Percentiles rank a stretch among this genome's conserved stretches.
Conservation (phyloP, 805 yeast species). For the Candida pseudofarinosa region DNA sequence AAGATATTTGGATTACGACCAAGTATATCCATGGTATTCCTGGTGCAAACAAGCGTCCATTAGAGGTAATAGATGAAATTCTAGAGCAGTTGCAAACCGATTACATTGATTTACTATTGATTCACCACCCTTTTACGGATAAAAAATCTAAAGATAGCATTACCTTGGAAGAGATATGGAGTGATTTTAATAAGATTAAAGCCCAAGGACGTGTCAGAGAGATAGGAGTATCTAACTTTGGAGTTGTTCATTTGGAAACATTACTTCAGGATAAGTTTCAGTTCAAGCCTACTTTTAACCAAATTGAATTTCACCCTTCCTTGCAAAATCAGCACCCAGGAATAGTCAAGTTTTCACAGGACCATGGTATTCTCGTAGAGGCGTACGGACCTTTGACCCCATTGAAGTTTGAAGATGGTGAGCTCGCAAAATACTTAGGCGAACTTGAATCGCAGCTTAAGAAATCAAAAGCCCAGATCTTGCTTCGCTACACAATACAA, state of each 20-base stretch:
- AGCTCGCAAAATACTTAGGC: conserved; percentile 23
- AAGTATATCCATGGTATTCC: conserved; percentile 43
- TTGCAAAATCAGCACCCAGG: conserved; percentile 65
- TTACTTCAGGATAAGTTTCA: conserved; percentile 14
- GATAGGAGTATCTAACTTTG: conserved; percentile 69
- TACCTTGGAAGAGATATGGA: conserved; percentile 54
- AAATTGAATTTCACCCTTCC: conserved; percentile 69
- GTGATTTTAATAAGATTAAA: conserved; percentile 47
- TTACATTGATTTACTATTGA: conserved; percentile 56
- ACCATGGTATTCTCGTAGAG: conserved; percentile 51
- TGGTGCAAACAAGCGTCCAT: conserved; percentile 6
- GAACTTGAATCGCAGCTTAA: conserved; percentile 53
- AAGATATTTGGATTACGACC: conserved; percentile 52
- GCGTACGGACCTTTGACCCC: conserved; percentile 76
- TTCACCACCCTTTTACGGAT: conserved; percentile 57
- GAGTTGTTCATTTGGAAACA: conserved; percentile 44
- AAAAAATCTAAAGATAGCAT: conserved; percentile 11
- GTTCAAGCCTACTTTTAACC: conserved; percentile 45
- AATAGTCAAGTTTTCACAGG: conserved; percentile 46
- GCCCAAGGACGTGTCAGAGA: conserved; percentile 56
- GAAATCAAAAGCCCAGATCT: conserved; percentile 54
- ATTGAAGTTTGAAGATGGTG: conserved; percentile 38
- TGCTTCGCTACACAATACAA: conserved; percentile 68
- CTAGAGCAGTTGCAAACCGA: conserved; percentile 39
- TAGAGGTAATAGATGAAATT: background rate